phyloP scores from a whole-genome alignment of 192 early-diverging fungal genomes.

The Cladochytrium replicatum region DNA sequence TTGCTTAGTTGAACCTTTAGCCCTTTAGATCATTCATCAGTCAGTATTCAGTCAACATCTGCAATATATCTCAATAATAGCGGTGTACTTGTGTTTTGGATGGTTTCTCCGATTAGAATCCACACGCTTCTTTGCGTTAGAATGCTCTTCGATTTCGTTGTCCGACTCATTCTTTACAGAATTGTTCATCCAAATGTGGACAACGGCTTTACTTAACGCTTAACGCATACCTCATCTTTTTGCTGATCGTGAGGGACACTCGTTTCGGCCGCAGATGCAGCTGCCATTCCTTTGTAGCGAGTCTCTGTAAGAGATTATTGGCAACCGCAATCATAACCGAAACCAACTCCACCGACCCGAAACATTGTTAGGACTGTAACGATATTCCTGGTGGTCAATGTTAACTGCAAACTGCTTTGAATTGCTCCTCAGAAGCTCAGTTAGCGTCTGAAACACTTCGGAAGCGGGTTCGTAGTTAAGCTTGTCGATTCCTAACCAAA shows the following conservation, averaged over 20 bases:
- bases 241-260: background rate
- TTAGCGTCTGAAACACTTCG: slow-evolving; percentile 28
- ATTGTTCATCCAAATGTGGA: too few species aligned
- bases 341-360: background rate
- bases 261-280: background rate
- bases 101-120: too few species aligned
- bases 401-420: slow-evolving; percentile 30
- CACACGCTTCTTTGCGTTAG: too few species aligned
- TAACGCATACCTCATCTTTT: too few species aligned
- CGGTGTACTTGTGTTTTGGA: too few species aligned
- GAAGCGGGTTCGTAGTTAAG: slow-evolving; percentile 49
- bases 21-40: background rate
- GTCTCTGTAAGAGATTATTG: too few species aligned
- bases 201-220: too few species aligned
- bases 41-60: too few species aligned
- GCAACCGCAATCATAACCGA: background rate
- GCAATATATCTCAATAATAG: too few species aligned
- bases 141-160: too few species aligned
- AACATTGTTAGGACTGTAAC: slow-evolving; percentile 21
- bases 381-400: slow-evolving; percentile 49
- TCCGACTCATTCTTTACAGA: too few species aligned
- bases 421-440: slow-evolving; percentile 30
- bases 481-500: slow-evolving; percentile 27
- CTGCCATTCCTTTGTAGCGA: too few species aligned
- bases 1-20: slow-evolving; percentile 1